A percentile compares a stretch with the other conserved stretches of the same genome.
These are phyloP conservation scores for Russula emetica DNA, from an alignment of 768 basidiomycete species.

Conservation along the genomic window DNA sequence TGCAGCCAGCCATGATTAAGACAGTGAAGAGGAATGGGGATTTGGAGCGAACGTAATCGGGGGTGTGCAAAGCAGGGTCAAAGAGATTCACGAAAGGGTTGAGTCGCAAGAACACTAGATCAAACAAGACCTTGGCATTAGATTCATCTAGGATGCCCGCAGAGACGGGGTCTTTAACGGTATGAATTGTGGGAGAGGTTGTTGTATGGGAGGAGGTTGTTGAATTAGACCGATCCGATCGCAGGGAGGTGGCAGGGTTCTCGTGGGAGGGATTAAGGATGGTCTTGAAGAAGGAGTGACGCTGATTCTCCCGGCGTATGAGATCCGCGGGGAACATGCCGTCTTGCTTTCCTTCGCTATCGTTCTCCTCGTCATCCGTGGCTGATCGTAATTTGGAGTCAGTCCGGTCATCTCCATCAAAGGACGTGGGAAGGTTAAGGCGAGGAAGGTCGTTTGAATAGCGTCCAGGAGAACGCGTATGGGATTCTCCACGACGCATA, in stretches of 20 bases:
- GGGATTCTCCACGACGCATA: slow-evolving; percentile 18
- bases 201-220: slow-evolving; percentile 21
- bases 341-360: slow-evolving; percentile 57
- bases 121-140: slow-evolving; percentile 69
- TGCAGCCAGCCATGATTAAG: slow-evolving; percentile 78
- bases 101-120: slow-evolving; percentile 73
- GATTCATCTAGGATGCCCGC: slow-evolving; percentile 66
- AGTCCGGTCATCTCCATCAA: slow-evolving; percentile 19
- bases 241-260: slow-evolving; percentile 34
- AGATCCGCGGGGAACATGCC: slow-evolving; percentile 69
- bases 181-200: slow-evolving; percentile 29
- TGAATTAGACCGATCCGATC: slow-evolving; percentile 38
- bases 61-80: slow-evolving; percentile 81
- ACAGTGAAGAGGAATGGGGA: slow-evolving; percentile 84
- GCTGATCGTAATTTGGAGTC: slow-evolving; percentile 22
- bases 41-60: slow-evolving; percentile 69
- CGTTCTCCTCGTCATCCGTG: slow-evolving; percentile 62
- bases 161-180: slow-evolving; percentile 61
- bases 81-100: slow-evolving; percentile 89
- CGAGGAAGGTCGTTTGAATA: slow-evolving; percentile 50
- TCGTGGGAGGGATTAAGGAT: slow-evolving; percentile 71
- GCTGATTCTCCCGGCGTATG: slow-evolving; percentile 64
- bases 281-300: slow-evolving; percentile 77
- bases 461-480: slow-evolving; percentile 32
- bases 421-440: slow-evolving; percentile 39